Conservation (phyloP, 306 rosid species). For the Fragaria nilgerrensis region DNA sequence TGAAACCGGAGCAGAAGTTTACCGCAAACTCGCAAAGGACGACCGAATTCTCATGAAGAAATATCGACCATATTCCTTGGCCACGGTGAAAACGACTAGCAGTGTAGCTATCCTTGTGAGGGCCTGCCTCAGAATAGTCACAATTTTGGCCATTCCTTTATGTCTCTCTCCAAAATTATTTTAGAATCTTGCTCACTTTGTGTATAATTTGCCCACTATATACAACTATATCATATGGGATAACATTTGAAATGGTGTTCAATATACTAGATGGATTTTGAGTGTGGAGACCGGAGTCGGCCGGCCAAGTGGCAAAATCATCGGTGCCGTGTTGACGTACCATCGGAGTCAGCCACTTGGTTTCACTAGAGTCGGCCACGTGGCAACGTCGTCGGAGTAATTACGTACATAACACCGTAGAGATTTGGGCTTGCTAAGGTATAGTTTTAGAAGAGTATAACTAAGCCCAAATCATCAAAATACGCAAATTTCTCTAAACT, state of each 20-base stretch:
- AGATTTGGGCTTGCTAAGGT: no score
- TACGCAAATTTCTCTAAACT: no score
- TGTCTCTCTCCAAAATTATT: constrained; percentile 14
- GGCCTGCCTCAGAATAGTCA: neutral
- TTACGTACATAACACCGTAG: neutral
- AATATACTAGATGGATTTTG: neutral
- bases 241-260: constrained; percentile 1
- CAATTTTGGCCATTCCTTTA: neutral
- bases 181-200: neutral
- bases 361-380: neutral
- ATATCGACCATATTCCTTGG: neutral
- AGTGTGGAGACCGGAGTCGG: neutral
- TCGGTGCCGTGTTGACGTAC: neutral
- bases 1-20: constrained; percentile 5
- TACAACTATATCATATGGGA: neutral
- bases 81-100: neutral
- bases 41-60: neutral
- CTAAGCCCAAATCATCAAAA: no score
- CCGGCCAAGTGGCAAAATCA: neutral
- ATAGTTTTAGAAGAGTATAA: no score
- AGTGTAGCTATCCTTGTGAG: neutral
- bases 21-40: neutral
- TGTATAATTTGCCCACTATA: constrained; percentile 1
- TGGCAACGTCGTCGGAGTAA: no score
- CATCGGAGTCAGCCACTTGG: neutral